Evolutionary conservation across 768 basidiomycete genomes (phyloP), one percentile per base, ranked within the genome.

Genomic region (Auricularia auricula-judae): DNA sequence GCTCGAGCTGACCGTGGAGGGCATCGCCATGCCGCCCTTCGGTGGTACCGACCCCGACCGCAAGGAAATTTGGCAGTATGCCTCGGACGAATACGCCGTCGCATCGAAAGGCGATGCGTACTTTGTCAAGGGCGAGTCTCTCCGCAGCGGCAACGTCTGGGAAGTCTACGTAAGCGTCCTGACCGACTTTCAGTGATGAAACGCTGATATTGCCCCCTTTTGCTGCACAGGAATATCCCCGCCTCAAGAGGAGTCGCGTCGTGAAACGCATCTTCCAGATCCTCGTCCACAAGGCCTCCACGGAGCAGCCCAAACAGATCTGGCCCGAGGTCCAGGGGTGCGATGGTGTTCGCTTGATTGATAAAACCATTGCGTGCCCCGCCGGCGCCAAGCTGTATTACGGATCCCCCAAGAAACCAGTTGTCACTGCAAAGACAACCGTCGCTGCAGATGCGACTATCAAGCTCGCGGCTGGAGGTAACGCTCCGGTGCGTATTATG

Each of bases 61-160:
- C 14, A 29, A 56, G 54, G 54, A 12, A 10, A 56, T 56, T 3
- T 56, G 54, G 54, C 54, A 56, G 54, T 56, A 56, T 21, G 54
- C 54, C 14, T 56, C 54, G 14, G 54, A 56, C 54, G 21, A 14
- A 21, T 56, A 56, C 21, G 54, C 54, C 10, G 54, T 21, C 54
- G n/a, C n/a, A 21, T 10, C 14, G 14, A 56, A 29, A 10, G 29
- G 29, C 8, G 54, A 18, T 18, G 21, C 29, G 54, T 56, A n/a
- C 54, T 56, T 56, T 21, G 54, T 56, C 54, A 56, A 56, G 54
- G 54, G 54, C 54, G 54, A 56, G 54, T 56, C 54, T 56, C 29
- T 56, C n/a, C 54, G 54, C 29, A 10, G n/a, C n/a, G 54, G 54
- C 16, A 56, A 56, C 29, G 54, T 56, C n/a, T 56, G 54, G 54